A percentile compares a stretch with the other conserved stretches of the same genome.
phyloP scores from a whole-genome alignment of 2,329 filamentous ascomycete species.

The Cytospora piceicola region DNA sequence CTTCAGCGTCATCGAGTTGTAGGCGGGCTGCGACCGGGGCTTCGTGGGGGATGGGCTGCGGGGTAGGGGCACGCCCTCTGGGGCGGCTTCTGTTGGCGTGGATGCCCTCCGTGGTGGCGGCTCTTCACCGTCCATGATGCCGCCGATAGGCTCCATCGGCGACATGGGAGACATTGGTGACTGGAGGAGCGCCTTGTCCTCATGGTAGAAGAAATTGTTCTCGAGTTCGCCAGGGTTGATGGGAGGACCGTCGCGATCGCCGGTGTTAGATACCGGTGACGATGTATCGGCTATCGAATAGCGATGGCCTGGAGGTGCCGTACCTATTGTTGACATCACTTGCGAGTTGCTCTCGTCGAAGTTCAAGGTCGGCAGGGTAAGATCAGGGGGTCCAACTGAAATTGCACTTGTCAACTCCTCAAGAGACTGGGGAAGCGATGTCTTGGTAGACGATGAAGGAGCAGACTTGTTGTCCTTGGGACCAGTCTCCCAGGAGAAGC shows the following conservation, averaged over 20 bases:
- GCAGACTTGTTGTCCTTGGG: constrained; percentile 33
- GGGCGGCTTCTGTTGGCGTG: constrained; percentile 5
- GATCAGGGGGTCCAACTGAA: constrained; percentile 2
- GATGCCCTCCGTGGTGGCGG: constrained; percentile 42
- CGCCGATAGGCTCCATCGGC: constrained; percentile 32
- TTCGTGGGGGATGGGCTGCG: constrained; percentile 23
- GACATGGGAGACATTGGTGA: constrained; percentile 42
- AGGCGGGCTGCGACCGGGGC: constrained; percentile 4
- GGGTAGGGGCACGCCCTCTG: constrained; percentile 23
- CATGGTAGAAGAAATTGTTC: constrained; percentile 44
- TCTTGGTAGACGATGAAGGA: constrained; percentile 3
- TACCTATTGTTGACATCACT: constrained; percentile 1
- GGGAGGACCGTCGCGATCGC: constrained; percentile 38
- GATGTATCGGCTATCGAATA: constrained; percentile 43
- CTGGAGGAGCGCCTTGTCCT: constrained; percentile 49
- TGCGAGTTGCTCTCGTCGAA: constrained; percentile 11
- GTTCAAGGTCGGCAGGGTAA: constrained; percentile 21
- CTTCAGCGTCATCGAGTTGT: constrained; percentile 64
- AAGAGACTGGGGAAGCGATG: constrained; percentile 1
- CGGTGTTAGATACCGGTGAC: constrained; percentile 48
- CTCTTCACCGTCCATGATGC: constrained; percentile 39
- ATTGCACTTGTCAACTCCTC: constrained; percentile 2
- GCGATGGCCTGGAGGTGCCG: constrained; percentile 4
- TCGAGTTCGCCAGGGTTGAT: constrained; percentile 27
- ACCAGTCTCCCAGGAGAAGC: constrained; percentile 50